Percentiles rank a stretch among this genome's conserved stretches.
phyloP scores from a whole-genome alignment of 345 rosid species.

The Adansonia digitata region DNA sequence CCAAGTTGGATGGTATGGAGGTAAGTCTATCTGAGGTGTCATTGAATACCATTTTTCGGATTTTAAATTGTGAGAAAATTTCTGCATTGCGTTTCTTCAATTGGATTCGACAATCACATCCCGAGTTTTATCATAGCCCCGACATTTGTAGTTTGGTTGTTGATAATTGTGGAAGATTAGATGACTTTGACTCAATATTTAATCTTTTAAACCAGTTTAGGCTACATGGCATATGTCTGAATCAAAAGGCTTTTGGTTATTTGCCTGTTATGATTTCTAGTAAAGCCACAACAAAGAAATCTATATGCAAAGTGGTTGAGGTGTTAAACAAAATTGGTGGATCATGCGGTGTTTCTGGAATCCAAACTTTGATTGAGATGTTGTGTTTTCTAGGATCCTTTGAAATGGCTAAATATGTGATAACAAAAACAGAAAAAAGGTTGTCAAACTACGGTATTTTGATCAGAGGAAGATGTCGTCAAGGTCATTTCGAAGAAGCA shows the following conservation, averaged over 20 bases:
- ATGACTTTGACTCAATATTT: constrained; percentile 31
- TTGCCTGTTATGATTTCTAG: constrained; percentile 19
- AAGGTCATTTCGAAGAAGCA: constrained; percentile 30
- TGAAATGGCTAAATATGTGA: constrained; percentile 41
- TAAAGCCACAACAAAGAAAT: constrained; percentile 18
- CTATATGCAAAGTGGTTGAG: constrained; percentile 22
- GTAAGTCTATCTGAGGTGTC: constrained; percentile 30
- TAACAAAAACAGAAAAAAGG: constrained; percentile 26
- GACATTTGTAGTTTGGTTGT: constrained; percentile 41
- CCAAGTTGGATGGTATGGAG: constrained; percentile 29
- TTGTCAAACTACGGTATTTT: constrained; percentile 31
- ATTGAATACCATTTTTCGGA: constrained; percentile 15
- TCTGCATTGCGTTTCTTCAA: constrained; percentile 38
- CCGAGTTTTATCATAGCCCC: constrained; percentile 21
- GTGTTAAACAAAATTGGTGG: constrained; percentile 41
- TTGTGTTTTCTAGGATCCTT: constrained; percentile 28
- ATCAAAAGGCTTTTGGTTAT: constrained; percentile 40
- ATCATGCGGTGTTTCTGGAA: constrained; percentile 29
- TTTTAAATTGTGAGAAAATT: constrained; percentile 32
- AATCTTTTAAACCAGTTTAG: constrained; percentile 29
- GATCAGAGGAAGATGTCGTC: constrained; percentile 30
- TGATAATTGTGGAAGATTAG: constrained; percentile 48
- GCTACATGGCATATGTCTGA: constrained; percentile 17
- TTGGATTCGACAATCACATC: constrained; percentile 31
- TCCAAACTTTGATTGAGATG: constrained; percentile 36